Conservation (phyloP, 805 yeast genomes). For the Candida maesae region DNA sequence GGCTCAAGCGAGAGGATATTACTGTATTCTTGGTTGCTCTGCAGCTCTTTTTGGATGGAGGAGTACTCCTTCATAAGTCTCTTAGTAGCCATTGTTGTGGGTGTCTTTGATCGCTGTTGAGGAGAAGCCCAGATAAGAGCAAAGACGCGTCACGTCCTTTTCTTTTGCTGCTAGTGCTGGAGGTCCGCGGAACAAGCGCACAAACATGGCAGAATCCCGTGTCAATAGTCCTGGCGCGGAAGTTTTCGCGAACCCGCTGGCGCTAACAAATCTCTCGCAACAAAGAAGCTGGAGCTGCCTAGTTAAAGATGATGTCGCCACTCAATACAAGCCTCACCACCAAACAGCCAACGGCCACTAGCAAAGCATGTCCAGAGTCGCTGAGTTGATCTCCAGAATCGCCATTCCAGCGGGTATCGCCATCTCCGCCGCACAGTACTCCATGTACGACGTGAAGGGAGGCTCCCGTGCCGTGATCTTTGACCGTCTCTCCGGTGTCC, state of each 20-base stretch:
- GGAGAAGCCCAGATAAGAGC: too few species aligned
- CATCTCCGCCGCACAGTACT: constrained; percentile 67
- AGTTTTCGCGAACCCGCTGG: neutral
- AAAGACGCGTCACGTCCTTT: constrained; percentile 9
- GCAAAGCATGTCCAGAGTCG: constrained; percentile 34
- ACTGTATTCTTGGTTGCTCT: constrained; percentile 13
- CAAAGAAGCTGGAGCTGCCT: too few species aligned
- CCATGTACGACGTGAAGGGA: constrained; percentile 93
- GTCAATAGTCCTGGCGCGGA: neutral
- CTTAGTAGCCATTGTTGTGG: constrained; percentile 26
- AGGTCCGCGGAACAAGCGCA: neutral
- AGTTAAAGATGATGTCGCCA: constrained; percentile 7
- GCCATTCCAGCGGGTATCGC: constrained; percentile 74
- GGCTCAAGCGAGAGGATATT: constrained; percentile 45
- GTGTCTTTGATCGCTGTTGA: neutral
- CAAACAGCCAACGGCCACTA: too few species aligned
- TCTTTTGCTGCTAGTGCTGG: too few species aligned
- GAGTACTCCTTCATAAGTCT: constrained; percentile 36
- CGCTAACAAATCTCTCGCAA: too few species aligned
- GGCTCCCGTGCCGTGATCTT: constrained; percentile 95
- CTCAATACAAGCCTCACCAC: too few species aligned
- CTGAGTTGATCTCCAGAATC: constrained; percentile 40
- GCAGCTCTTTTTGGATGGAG: constrained; percentile 29
- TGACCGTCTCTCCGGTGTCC: constrained; percentile 87
- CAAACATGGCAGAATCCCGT: constrained; percentile 1